Evolutionary conservation across 2,329 filamentous ascomycete genomes (phyloP), one percentile per base, ranked within the genome.

Genomic region (Ascosphaera apis): DNA sequence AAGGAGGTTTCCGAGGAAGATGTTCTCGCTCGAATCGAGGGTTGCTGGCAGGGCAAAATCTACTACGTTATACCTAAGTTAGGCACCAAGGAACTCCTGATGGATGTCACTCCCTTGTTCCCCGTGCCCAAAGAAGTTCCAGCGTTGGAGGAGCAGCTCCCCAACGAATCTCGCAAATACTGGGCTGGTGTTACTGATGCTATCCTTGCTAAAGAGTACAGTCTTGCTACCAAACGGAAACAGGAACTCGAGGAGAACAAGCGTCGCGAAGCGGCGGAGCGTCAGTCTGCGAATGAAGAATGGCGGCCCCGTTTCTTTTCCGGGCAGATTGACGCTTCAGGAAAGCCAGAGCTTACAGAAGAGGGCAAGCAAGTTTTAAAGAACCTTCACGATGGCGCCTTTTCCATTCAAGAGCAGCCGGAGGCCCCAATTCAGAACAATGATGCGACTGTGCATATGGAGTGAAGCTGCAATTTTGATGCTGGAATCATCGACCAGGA

Each of bases 291-390:
- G 11, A 69, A 72, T 9, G 66, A 69, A 39, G 67, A 70, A 23
- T 98, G 80, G 73, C 64, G 74, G 44, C 88, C 88, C n/a, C 66
- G 82, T 31, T 98, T 91, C 58, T 98, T 98, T 56, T 72, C 65
- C 0, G 65, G 62, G 3, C 62, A 63, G 0, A 62, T 69, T n/a
- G 69, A 67, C 35, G 61, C 66, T 0, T 48, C 65, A 18, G 74
- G 74, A 2, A 66, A 62, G 47, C 74, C 74, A 1, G 64, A 72
- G 41, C 52, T 79, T 43, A 76, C 66, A 0, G 56, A 63, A 33
- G 71, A 76, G 34, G 74, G 74, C n/a, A 58, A 61, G 41, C 57
- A 57, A 47, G 67, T 57, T 3, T 52, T 79, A 36, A 56, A 66
- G 39, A 63, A 64, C 1, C 46, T 78, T 41, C 66, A 69, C 38